phyloP scores from a whole-genome alignment of 192 early-diverging fungal species.

The Obelidium mucronatum region DNA sequence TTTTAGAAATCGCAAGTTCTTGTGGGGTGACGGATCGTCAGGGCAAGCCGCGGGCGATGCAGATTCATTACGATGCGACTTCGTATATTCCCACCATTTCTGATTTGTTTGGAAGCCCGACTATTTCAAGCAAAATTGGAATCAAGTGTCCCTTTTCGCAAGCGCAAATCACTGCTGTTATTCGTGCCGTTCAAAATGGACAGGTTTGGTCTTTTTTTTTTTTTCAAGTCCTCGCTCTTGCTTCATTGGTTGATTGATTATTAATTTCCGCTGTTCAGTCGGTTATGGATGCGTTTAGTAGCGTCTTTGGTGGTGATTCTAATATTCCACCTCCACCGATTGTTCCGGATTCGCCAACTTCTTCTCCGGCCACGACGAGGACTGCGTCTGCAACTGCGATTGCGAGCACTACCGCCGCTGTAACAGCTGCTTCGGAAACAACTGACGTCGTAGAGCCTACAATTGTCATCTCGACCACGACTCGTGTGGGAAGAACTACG shows the following conservation, averaged over 20 bases:
- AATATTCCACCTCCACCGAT: not conserved
- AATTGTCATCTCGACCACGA: not conserved
- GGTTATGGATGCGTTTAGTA: not conserved
- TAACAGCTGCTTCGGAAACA: not conserved
- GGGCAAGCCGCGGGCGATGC: not conserved
- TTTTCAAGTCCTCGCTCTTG: not conserved
- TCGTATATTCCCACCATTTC: constrained; percentile 3
- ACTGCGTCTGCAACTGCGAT: not conserved
- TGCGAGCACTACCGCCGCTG: not conserved
- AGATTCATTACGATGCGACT: constrained; percentile 19
- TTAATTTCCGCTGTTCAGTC: not conserved
- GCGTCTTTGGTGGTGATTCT: constrained; percentile 11
- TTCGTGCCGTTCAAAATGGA: constrained; percentile 11
- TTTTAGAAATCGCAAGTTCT: constrained; percentile 17
- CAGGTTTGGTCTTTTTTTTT: no score
- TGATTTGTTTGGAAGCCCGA: constrained; percentile 1
- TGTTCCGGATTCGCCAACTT: not conserved
- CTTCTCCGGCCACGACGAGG: not conserved
- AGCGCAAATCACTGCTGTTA: constrained; percentile 15
- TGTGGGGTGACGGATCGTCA: constrained; percentile 27
- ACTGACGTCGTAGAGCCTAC: not conserved
- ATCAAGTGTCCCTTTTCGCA: constrained; percentile 33
- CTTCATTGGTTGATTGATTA: not conserved
- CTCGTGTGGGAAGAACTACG: not conserved
- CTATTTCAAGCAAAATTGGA: not conserved